Base-by-base conservation (phyloP, 345 rosid genomes). In the Anacardium occidentale region DNA sequence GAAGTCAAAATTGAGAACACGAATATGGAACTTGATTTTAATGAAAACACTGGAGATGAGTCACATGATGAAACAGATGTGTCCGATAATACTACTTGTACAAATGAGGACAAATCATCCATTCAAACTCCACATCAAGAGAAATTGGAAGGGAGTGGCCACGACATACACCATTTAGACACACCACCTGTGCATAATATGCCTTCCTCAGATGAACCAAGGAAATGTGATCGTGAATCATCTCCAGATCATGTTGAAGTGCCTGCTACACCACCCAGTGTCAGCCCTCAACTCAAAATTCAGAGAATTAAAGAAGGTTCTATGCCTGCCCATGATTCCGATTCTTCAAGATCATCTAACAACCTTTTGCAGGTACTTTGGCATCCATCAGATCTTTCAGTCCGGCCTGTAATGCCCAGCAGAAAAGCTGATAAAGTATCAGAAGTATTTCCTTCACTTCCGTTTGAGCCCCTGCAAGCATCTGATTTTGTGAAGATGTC, bases 381-480 rank as follows among this genome's bases (percentile, higher is more conserved):
- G 99, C 99, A 95, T 83, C 82, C 89, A 70, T 90, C 98, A 64
- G 99, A 95, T 81, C 96, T 92, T 71, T 86, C 98, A 20, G 96
- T 95, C 64, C 88, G 99, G 78, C 99, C 99, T 5, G 99, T 95
- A 70, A 89, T 95, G 98, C 99, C 99, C 55, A 88, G 90, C 80
- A 89, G 88, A 77, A 95, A 92, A 87, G 86, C 93, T 75, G 94
- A 91, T 74, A 95, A 88, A 86, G 68, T 63, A 42, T 77, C 89
- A 48, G 93, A 85, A 64, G 75, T 67, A 62, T 73, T 82, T 71
- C 96, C 91, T 66, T 86, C 96, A 51, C 91, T 92, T 68, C 88
- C 96, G 37, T 92, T 95, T 65, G 96, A 91, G 81, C 84, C 85
- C 14, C 73, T 83, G 73, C 91, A 85, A 68, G 83, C 90, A 52